Evolutionary conservation across 2,329 filamentous ascomycete genomes (phyloP).

Genomic region (Plenodomus lindquistii): DNA sequence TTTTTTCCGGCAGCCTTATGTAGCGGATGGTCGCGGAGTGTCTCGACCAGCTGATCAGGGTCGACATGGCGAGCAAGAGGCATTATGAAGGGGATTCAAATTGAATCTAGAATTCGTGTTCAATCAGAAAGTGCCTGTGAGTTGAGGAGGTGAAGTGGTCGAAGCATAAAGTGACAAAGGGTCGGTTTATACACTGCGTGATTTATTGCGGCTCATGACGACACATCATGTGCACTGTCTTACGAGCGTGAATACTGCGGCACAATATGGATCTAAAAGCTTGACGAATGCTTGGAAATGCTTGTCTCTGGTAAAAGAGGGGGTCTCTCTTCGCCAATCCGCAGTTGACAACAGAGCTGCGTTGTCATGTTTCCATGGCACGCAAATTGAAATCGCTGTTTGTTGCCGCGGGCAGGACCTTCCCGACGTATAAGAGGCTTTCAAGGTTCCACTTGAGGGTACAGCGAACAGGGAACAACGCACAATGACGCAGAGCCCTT

Average conservation of each 20-base stretch:
- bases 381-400: too few relatives aligned
- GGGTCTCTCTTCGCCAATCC: too few relatives aligned
- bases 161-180: too few relatives aligned
- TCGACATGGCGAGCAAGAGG: constrained; percentile 58
- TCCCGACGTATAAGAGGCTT: not conserved
- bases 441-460: not conserved
- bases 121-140: too few relatives aligned
- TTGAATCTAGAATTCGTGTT: too few relatives aligned
- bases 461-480: not conserved
- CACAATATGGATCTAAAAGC: constrained; percentile 18
- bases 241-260: not conserved
- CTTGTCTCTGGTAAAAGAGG: constrained; percentile 23
- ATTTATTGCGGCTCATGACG: constrained; percentile 12
- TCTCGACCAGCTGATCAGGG: constrained; percentile 57
- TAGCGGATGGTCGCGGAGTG: constrained; percentile 53
- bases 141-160: too few relatives aligned
- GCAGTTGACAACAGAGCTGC: too few relatives aligned
- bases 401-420: not conserved
- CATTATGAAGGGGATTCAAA: constrained; percentile 40
- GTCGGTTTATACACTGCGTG: not conserved
- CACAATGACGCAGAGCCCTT: not conserved
- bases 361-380: too few relatives aligned
- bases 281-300: constrained; percentile 36
- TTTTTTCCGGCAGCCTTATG: constrained; percentile 42
- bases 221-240: constrained; percentile 7